phyloP scores from a whole-genome alignment of 192 early-diverging fungal genomes.

The Lunasporangiospora selenospora region DNA sequence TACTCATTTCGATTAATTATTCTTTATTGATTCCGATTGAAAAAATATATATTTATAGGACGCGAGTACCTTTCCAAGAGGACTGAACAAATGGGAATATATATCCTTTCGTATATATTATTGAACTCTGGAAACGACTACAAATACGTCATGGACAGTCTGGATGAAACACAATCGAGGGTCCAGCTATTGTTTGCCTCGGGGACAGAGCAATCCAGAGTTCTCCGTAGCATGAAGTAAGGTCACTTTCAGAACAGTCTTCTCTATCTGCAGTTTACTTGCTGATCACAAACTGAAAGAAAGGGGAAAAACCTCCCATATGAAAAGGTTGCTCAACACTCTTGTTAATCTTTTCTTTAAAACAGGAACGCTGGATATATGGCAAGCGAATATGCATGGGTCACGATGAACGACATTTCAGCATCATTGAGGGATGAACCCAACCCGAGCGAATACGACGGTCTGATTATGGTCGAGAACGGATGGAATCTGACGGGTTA shows the following conservation, averaged over 20 bases:
- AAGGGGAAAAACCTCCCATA: too few species aligned
- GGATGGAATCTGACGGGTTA: conserved; percentile 50
- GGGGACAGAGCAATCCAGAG: not conserved
- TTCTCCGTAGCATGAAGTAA: conserved; percentile 20
- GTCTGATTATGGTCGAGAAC: conserved; percentile 52
- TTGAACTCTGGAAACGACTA: conserved; percentile 5
- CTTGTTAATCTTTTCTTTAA: too few species aligned
- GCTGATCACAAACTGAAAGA: too few species aligned
- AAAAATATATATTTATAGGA: too few species aligned
- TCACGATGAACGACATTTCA: conserved; percentile 16
- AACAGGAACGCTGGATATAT: conserved; percentile 14
- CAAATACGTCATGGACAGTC: not conserved
- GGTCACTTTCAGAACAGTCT: too few species aligned
- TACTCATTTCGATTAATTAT: too few species aligned
- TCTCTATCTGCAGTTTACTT: too few species aligned
- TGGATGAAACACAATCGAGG: conserved; percentile 4
- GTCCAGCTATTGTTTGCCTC: conserved; percentile 19
- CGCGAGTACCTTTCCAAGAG: conserved; percentile 5
- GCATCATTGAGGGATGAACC: not conserved
- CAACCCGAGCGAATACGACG: conserved; percentile 11
- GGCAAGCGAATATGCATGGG: conserved; percentile 19
- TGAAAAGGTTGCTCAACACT: too few species aligned
- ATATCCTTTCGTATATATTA: conserved; percentile 6
- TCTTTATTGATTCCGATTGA: too few species aligned
- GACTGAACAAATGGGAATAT: conserved; percentile 11